A percentile compares a stretch with the other conserved stretches of the same genome.
Evolutionary conservation across 176 grass and related monocot species (phyloP).

Genomic region (Luzula sylvatica): DNA sequence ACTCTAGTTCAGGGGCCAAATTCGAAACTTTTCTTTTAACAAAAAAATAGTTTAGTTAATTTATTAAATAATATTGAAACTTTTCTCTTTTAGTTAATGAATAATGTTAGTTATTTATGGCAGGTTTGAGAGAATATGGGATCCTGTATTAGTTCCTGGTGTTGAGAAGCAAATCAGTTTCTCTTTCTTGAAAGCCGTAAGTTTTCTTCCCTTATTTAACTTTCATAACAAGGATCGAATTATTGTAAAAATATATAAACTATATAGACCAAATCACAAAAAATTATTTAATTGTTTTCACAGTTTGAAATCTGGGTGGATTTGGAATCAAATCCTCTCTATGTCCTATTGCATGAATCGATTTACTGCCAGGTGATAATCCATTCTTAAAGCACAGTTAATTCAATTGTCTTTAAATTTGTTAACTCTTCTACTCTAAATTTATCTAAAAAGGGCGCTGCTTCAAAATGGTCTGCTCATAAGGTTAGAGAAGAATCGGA

Average conservation of each 20-base stretch:
- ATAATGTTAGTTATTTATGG: slow-evolving; percentile 1
- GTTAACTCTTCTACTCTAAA: slow-evolving; percentile 1
- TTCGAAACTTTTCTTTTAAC: too few relatives aligned
- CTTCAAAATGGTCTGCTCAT: slow-evolving; percentile 83
- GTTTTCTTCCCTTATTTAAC: slow-evolving; percentile 2
- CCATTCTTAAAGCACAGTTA: slow-evolving; percentile 2
- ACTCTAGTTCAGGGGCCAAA: too few relatives aligned
- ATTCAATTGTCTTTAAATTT: not conserved
- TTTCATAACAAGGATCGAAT: not conserved
- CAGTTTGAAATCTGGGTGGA: slow-evolving; percentile 80
- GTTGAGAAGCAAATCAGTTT: slow-evolving; percentile 66
- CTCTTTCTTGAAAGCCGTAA: slow-evolving; percentile 90
- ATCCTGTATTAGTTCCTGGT: slow-evolving; percentile 73
- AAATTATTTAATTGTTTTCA: slow-evolving; percentile 16
- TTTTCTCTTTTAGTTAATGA: too few relatives aligned
- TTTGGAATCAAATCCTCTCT: slow-evolving; percentile 80
- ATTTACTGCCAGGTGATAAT: slow-evolving; percentile 80
- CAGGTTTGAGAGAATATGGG: slow-evolving; percentile 94
- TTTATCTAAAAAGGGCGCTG: slow-evolving; percentile 42
- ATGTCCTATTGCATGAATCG: slow-evolving; percentile 77
- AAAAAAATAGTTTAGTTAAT: too few relatives aligned
- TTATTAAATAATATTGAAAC: too few relatives aligned
- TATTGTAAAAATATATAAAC: not conserved
- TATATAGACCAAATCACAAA: not conserved
- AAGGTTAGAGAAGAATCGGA: slow-evolving; percentile 37